Conservation (phyloP, 192 early-diverging fungal species). For the Geranomyces variabilis region DNA sequence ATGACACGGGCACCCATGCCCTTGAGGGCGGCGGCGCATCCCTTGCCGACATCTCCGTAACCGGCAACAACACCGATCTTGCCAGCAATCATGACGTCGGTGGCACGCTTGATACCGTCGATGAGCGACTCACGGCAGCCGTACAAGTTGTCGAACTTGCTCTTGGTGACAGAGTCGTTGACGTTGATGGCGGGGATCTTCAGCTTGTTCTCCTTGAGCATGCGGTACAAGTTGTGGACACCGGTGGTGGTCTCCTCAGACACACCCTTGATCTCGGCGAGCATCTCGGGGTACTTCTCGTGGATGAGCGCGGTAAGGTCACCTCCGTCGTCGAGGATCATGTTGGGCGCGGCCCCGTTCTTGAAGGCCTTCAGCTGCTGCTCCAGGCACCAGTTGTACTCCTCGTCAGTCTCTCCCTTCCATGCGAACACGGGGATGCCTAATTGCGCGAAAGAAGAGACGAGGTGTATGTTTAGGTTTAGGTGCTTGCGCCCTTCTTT, state of each 20-base stretch:
- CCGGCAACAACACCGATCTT: conserved; percentile 98
- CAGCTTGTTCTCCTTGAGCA: conserved; percentile 93
- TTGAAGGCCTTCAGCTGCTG: conserved; percentile 92
- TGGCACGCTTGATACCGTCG: conserved; percentile 99
- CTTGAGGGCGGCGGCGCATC: conserved; percentile 94
- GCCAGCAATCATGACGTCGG: conserved; percentile 99
- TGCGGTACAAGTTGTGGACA: conserved; percentile 99
- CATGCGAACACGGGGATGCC: conserved; percentile 97
- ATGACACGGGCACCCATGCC: conserved; percentile 99
- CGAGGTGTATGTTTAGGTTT: background rate
- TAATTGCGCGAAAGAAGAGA: background rate
- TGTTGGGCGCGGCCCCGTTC: conserved; percentile 90
- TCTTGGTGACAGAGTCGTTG: conserved; percentile 99
- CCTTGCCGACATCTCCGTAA: conserved; percentile 99
- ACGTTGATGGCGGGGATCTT: conserved; percentile 99
- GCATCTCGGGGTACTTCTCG: conserved; percentile 90
- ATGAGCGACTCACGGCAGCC: conserved; percentile 99
- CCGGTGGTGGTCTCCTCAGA: conserved; percentile 99
- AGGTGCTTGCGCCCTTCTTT: too few relatives aligned
- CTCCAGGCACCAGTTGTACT: conserved; percentile 99
- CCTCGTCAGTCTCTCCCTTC: conserved; percentile 99
- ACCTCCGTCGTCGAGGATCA: conserved; percentile 99
- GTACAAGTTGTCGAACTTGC: conserved; percentile 99
- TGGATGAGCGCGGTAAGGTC: conserved; percentile 96
- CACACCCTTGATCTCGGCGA: conserved; percentile 86